phyloP scores from a whole-genome alignment of 2,329 filamentous ascomycete genomes.

The Penicillium griseofulvum region DNA sequence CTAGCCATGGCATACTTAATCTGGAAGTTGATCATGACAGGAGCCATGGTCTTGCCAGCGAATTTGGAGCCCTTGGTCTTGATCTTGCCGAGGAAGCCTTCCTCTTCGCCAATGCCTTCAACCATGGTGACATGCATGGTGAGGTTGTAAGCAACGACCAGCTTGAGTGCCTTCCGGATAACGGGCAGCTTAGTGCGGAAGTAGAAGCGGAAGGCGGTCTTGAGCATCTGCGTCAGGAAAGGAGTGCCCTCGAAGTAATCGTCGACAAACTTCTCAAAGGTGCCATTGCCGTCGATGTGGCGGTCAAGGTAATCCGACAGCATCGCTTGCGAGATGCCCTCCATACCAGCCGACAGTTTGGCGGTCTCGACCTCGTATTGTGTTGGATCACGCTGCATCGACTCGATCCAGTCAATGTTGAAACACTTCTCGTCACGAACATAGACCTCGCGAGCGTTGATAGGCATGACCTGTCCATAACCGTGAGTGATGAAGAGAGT shows the following conservation, averaged over 20 bases:
- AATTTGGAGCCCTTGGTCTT: constrained; percentile 83
- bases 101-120: constrained; percentile 80
- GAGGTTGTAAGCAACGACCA: constrained; percentile 92
- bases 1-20: constrained; percentile 96
- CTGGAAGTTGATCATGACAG: constrained; percentile 99
- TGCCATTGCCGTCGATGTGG: constrained; percentile 85
- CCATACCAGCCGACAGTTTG: constrained; percentile 82
- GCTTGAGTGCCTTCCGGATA: constrained; percentile 91
- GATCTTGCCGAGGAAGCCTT: constrained; percentile 75
- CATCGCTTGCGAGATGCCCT: constrained; percentile 76
- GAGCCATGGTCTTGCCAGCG: constrained; percentile 84
- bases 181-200: constrained; percentile 82
- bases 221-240: constrained; percentile 92
- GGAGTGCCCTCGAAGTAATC: constrained; percentile 95
- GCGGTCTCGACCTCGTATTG: constrained; percentile 85
- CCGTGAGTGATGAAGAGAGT: constrained; percentile 93
- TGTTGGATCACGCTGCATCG: constrained; percentile 68
- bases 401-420: constrained; percentile 90
- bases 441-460: constrained; percentile 90
- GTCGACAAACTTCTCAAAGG: constrained; percentile 90
- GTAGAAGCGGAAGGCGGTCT: constrained; percentile 93
- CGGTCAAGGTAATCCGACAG: constrained; percentile 92
- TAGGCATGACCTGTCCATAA: constrained; percentile 87
- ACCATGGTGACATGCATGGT: constrained; percentile 94
- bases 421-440: constrained; percentile 92